These are phyloP conservation scores for Daldinia childiae DNA, from an alignment of 495 filamentous ascomycete genomes.

Conservation along the genomic window DNA sequence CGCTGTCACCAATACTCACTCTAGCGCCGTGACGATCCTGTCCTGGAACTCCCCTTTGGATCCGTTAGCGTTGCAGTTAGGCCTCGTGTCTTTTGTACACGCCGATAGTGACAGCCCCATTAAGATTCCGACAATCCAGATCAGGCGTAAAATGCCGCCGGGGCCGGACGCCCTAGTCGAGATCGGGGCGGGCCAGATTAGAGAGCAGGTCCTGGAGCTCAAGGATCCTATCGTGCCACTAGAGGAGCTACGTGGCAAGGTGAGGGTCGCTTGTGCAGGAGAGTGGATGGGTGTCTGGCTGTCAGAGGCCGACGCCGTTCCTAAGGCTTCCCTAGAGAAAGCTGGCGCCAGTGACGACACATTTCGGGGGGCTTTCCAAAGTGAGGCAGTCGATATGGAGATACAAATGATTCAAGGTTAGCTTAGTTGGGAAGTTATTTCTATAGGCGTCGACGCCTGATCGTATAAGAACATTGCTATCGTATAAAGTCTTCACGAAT, in stretches of 20 bases:
- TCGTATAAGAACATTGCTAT: background rate
- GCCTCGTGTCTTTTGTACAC: constrained; percentile 56
- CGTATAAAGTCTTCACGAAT: background rate
- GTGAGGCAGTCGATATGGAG: constrained; percentile 40
- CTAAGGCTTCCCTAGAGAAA: constrained; percentile 38
- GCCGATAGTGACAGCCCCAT: constrained; percentile 45
- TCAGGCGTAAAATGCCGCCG: constrained; percentile 58
- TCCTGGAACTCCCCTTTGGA: constrained; percentile 62
- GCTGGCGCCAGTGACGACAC: constrained; percentile 39
- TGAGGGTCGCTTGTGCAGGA: constrained; percentile 43
- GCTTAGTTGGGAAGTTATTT: constrained; percentile 1
- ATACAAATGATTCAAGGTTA: background rate
- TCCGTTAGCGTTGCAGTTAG: constrained; percentile 54
- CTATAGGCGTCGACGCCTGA: constrained; percentile 4
- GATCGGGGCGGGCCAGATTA: constrained; percentile 48
- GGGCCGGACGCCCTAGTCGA: constrained; percentile 54
- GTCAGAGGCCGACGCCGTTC: constrained; percentile 40
- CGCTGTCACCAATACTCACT: constrained; percentile 55
- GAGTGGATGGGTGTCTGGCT: constrained; percentile 48
- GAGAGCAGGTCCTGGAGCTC: constrained; percentile 41
- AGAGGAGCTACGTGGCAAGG: constrained; percentile 38
- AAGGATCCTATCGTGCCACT: constrained; percentile 40
- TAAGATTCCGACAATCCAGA: constrained; percentile 53
- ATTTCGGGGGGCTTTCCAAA: constrained; percentile 37
- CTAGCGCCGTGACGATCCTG: constrained; percentile 57